Percentiles rank a stretch among this genome's conserved stretches.
Evolutionary conservation across 495 filamentous ascomycete species (phyloP).

Genomic region (Podospora comata): DNA sequence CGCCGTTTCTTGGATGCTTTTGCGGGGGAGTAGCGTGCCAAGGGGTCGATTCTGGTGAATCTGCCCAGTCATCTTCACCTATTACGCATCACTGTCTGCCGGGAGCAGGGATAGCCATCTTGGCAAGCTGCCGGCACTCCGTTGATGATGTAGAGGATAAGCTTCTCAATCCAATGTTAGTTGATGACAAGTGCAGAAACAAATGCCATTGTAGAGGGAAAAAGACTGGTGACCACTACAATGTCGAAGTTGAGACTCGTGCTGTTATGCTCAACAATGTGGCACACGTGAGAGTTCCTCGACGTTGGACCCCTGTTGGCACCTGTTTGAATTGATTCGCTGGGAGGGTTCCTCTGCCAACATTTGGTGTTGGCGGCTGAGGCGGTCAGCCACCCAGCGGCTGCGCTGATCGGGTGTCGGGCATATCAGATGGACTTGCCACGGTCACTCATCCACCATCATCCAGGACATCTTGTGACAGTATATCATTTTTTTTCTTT

Average conservation of each 20-base stretch:
- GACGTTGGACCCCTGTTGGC: background rate
- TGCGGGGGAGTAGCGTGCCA: background rate
- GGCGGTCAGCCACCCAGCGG: background rate
- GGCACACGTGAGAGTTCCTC: background rate
- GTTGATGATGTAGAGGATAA: background rate
- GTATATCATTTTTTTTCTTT: background rate
- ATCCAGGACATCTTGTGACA: conserved; percentile 1
- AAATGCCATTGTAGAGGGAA: background rate
- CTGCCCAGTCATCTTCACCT: background rate
- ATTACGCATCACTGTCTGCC: background rate
- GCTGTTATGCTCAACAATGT: background rate
- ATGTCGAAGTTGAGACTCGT: background rate
- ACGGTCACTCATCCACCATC: background rate
- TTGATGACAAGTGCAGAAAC: background rate
- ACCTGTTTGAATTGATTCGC: background rate
- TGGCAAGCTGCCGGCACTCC: background rate
- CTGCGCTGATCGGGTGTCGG: background rate
- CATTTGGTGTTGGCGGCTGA: background rate
- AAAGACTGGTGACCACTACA: background rate
- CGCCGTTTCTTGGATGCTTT: background rate
- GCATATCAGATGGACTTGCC: background rate
- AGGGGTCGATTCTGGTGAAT: background rate
- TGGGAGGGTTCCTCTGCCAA: conserved; percentile 3
- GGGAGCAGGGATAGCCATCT: background rate
- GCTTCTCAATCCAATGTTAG: background rate